phyloP scores from a whole-genome alignment of 1,284 basidiomycete genomes.

The Farysia itapuensis region DNA sequence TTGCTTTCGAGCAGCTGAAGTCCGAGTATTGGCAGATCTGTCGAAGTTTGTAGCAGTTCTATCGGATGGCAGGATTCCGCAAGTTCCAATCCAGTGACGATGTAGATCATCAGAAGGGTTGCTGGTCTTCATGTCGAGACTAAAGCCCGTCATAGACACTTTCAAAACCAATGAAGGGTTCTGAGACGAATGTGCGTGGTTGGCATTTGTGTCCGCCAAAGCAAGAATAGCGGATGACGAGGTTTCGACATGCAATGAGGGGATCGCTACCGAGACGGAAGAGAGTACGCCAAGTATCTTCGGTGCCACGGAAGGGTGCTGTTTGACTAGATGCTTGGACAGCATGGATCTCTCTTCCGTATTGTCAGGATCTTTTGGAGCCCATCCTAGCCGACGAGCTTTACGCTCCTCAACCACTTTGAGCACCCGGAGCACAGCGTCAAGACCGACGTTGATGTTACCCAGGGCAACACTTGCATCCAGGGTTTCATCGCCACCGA shows the following conservation, averaged over 20 bases:
- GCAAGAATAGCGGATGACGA: neutral
- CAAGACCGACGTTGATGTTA: conserved; percentile 30
- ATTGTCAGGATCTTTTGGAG: conserved; percentile 5
- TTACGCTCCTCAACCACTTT: conserved; percentile 30
- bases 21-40: neutral
- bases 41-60: too few species aligned
- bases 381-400: conserved; percentile 12
- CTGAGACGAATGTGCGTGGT: neutral
- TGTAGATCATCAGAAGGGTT: conserved; percentile 37
- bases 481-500: conserved; percentile 29
- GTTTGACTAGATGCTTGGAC: conserved; percentile 28
- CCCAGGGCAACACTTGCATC: conserved; percentile 26
- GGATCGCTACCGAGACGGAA: conserved; percentile 14
- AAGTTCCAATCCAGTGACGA: conserved; percentile 54
- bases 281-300: conserved; percentile 14
- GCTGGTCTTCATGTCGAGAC: conserved; percentile 43
- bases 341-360: conserved; percentile 12
- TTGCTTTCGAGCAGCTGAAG: neutral
- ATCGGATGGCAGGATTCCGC: conserved; percentile 19
- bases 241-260: conserved; percentile 6
- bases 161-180: conserved; percentile 11
- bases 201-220: too few species aligned
- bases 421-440: conserved; percentile 27
- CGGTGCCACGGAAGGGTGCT: conserved; percentile 11
- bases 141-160: conserved; percentile 18